Percentiles rank a stretch among this genome's conserved stretches.
Evolutionary conservation across 179 eudicot genomes (phyloP).

Genomic region (Silene coronaria): DNA sequence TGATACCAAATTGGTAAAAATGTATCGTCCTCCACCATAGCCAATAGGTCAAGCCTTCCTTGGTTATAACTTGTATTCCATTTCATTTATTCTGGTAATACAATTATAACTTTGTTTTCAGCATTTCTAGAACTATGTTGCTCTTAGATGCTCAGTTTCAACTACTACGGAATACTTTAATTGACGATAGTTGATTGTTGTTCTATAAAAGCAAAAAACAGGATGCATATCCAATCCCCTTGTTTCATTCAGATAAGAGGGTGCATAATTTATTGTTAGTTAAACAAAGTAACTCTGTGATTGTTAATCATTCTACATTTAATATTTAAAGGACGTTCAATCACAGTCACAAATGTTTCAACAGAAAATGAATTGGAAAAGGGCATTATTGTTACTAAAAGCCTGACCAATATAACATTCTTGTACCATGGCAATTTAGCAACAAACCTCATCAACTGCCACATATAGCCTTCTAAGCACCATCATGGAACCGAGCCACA

Average conservation of each 20-base stretch:
- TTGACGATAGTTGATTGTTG: neutral
- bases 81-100: conserved; percentile 15
- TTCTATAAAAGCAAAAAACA: neutral
- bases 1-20: neutral
- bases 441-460: conserved; percentile 8
- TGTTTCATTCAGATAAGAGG: neutral
- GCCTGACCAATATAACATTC: neutral
- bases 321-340: neutral
- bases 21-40: neutral
- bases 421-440: conserved; percentile 10
- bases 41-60: neutral
- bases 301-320: neutral
- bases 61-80: neutral
- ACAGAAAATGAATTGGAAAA: neutral
- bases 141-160: neutral
- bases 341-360: conserved; percentile 6
- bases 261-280: neutral
- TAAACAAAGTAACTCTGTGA: neutral
- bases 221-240: neutral
- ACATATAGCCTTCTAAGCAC: neutral
- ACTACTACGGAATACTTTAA: neutral
- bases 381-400: neutral
- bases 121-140: neutral
- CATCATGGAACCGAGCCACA: neutral
- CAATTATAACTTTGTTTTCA: neutral